These are phyloP conservation scores for Breynia disticha DNA, from an alignment of 441 rosid species.

Conservation along the genomic window DNA sequence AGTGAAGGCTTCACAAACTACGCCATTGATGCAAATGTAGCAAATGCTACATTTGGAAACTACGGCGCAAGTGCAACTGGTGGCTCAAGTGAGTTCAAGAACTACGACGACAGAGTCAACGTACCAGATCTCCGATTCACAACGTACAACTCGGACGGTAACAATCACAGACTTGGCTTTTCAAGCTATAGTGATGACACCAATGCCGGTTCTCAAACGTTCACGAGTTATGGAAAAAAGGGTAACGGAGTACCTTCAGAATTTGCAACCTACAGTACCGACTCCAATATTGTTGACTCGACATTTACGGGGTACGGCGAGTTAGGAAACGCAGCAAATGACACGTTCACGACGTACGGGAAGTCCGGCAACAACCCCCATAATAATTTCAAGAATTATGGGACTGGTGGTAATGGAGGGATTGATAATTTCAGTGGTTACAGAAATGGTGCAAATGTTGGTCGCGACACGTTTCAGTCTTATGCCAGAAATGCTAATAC, in stretches of 20 bases:
- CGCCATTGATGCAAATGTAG: conserved; percentile 46
- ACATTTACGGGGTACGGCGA: conserved; percentile 67
- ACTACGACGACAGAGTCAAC: conserved; percentile 53
- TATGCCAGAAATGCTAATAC: conserved; percentile 53
- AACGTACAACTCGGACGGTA: conserved; percentile 46
- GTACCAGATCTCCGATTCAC: conserved; percentile 58
- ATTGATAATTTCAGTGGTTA: conserved; percentile 46
- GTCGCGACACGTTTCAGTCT: conserved; percentile 69
- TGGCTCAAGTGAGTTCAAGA: conserved; percentile 51
- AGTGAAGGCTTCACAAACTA: conserved; percentile 46
- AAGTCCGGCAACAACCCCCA: conserved; percentile 44
- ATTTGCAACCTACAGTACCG: conserved; percentile 44
- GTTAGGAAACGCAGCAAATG: conserved; percentile 43
- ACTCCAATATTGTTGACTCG: conserved; percentile 58
- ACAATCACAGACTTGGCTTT: conserved; percentile 46
- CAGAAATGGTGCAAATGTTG: conserved; percentile 70
- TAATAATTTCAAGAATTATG: conserved; percentile 59
- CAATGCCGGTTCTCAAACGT: conserved; percentile 54
- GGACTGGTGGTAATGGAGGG: conserved; percentile 47
- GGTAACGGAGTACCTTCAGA: conserved; percentile 53
- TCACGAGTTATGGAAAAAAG: conserved; percentile 59
- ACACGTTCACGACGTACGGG: conserved; percentile 61
- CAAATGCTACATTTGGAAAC: conserved; percentile 62
- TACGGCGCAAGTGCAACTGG: conserved; percentile 64
- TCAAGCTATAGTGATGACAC: conserved; percentile 40